phyloP scores from a whole-genome alignment of 257 asterid species.

The Salvia splendens region DNA sequence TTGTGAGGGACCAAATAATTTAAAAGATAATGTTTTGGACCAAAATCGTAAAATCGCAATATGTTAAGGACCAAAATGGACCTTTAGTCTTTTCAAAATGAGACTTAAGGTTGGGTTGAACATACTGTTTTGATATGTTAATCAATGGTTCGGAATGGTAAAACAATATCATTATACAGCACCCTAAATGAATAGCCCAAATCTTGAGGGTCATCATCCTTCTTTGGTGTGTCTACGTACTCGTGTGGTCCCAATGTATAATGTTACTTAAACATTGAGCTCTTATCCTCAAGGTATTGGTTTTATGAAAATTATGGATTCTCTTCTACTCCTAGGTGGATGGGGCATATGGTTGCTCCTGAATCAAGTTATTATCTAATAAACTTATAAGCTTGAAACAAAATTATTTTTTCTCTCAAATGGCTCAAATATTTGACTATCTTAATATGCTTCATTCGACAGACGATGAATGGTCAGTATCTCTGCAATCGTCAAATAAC shows the following conservation, averaged over 20 bases:
- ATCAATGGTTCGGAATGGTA: not conserved
- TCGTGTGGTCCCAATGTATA: not conserved
- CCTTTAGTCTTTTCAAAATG: not conserved
- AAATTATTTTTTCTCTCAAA: not conserved
- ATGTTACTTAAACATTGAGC: not conserved
- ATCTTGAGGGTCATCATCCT: slow-evolving; percentile 13
- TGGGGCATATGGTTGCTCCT: slow-evolving; percentile 2
- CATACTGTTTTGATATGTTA: not conserved
- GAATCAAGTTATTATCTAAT: slow-evolving; percentile 5
- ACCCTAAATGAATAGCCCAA: not conserved
- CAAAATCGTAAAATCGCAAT: too few species aligned
- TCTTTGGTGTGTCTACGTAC: not conserved
- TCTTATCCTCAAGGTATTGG: not conserved
- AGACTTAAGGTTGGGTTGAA: not conserved
- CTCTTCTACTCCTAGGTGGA: slow-evolving; percentile 9
- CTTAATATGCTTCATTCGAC: slow-evolving; percentile 35
- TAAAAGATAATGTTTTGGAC: too few species aligned
- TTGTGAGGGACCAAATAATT: too few species aligned
- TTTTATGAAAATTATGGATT: slow-evolving; percentile 12
- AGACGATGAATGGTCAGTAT: slow-evolving; percentile 98
- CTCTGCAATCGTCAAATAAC: slow-evolving; percentile 94
- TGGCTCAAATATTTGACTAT: slow-evolving; percentile 6
- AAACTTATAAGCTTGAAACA: not conserved
- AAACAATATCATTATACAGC: not conserved
- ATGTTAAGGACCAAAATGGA: too few species aligned